Base-by-base conservation (phyloP, 139 green algal species). In the Nannochloris sp. region DNA sequence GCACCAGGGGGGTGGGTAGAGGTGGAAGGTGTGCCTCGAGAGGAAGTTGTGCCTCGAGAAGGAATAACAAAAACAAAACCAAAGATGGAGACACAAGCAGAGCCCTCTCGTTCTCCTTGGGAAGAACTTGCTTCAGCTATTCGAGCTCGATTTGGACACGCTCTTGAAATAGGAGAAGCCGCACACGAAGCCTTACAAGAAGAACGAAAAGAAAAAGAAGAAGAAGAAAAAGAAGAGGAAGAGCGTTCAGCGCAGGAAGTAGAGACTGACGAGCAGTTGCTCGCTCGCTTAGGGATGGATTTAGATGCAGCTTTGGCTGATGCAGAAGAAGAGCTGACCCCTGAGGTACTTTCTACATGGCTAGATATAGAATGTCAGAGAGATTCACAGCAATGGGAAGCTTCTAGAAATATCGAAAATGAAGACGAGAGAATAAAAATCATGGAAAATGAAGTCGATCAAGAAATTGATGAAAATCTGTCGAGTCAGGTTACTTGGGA, bases 231-330 rank as follows among this genome's bases (percentile, higher is more conserved):
- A 39, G 48, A 38, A 35, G 73, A 62, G n/a, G 79, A 81, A 54
- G 76, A 78, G 58, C 65, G 65, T 30, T 60, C 62, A 1, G 67
- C 67, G 57, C 38, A 59, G 44, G 44, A 24, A 59, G 74, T 30
- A 51, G 25, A 36, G 19, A 25, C 54, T 6, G 15, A 44, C 34
- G 19, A 3, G 24, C 24, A 27, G 4, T 45, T 34, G 27, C 37
- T n/a, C 2, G 44, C 29, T 46, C 68, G 65, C 75, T 60, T 91
- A 57, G 85, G 85, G 0, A 14, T 91, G 46, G 31, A 73, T 55
- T 64, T 91, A 44, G 85, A 91, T 48, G 81, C 65, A n/a, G 64
- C 68, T 23, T 68, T 89, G 39, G 61, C 75, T 42, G 45, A 25
- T 25, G 68, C 62, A 0, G 32, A 32, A 0, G 44, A 72, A 30